Evolutionary conservation across 768 basidiomycete species (phyloP), one percentile per base, ranked within the genome.

Genomic region (Lentinula detonsa): DNA sequence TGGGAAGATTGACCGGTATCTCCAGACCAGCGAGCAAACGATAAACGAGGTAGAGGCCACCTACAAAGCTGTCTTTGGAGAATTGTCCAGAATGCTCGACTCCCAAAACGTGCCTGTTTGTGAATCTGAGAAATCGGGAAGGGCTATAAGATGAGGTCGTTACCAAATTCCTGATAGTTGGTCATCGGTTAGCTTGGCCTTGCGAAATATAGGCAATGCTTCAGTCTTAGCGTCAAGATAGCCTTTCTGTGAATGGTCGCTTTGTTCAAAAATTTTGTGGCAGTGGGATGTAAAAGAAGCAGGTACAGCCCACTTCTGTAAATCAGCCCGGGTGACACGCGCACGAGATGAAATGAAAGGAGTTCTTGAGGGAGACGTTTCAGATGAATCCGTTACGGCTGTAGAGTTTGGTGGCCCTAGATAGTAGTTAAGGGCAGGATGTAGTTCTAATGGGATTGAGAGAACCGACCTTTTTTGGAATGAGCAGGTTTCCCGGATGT

Each of bases 391-490:
- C 21, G 57, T 6, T 21, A 39, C 33, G 40, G 5, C 37, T 8
- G 45, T 45, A 11, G 51, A 34, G 33, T n/a, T 49, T 33, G 28
- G 57, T 13, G 46, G 37, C 18, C 37, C 43, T 59, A 16, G 7
- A 9, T n/a, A 33, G 23, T 37, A 9, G 15, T 21, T 33, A 16
- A 4, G 31, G 21, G 13, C 35, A 23, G 5, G 54, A 48, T 2
- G 21, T 53, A 40, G 23, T 33, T 40, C 57, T 18, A 42, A 37
- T 16, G 5, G 2, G 11, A 39, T 71, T 40, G 75, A 70, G 43
- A 90, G 83, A 60, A 88, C 80, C 69, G 85, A 85, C 82, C 88
- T 85, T 40, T 83, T 88, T 61, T 16, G 82, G 85, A 66, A 84
- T 85, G 70, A 21, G 48, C 50, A n/a, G 52, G 33, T 13, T 50